Base-by-base conservation (phyloP, 164 flowering plant genomes). In the Vitis amurensis region DNA sequence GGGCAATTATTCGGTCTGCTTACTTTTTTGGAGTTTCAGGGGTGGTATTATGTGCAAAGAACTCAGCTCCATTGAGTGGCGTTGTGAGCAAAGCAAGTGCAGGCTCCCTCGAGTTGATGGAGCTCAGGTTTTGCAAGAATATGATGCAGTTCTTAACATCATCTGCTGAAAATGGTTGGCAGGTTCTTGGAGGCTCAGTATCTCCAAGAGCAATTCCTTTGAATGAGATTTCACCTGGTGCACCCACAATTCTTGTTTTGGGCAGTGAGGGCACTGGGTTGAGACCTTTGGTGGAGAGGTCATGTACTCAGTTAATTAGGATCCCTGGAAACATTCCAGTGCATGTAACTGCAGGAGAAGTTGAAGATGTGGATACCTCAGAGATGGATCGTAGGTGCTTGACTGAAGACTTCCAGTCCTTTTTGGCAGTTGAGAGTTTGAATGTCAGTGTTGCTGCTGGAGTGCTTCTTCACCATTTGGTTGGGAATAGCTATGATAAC, bases 21-120 rank as follows among this genome's bases (percentile, higher is more conserved):
- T 95, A 91, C 84, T 95, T 89, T 81, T 95, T 95, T 78, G 99
- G 99, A 66, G 98, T 89, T 66, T 81, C 93, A 17, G 99, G 99
- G 31, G 88, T 95, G 61, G 92, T 95, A 15, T 63, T 96, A 23
- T 96, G 99, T 81, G 97, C 97, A 0, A 95, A 95, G 76, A 95
- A 95, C 79, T 95, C 98, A 10, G 97, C 99, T 55, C 99, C 99
- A 29, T 79, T 95, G 74, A 95, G 95, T 79, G 99, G 97, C 55
- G 98, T 93, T 55, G 99, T 93, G 74, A 93, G 97, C 84, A 96
- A 96, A 80, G 98, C 99, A 51, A 96, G 99, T 87, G 97, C 99
- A 2, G 98, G 99, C 11, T 85, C 99, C 27, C 90, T 96, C 47
- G 99, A 96, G 72, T 48, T 93, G 29, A 88, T 89, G 86, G 99